Evolutionary conservation across 768 basidiomycete species (phyloP), one percentile per base, ranked within the genome.

Genomic region (Tricholoma matsutake): DNA sequence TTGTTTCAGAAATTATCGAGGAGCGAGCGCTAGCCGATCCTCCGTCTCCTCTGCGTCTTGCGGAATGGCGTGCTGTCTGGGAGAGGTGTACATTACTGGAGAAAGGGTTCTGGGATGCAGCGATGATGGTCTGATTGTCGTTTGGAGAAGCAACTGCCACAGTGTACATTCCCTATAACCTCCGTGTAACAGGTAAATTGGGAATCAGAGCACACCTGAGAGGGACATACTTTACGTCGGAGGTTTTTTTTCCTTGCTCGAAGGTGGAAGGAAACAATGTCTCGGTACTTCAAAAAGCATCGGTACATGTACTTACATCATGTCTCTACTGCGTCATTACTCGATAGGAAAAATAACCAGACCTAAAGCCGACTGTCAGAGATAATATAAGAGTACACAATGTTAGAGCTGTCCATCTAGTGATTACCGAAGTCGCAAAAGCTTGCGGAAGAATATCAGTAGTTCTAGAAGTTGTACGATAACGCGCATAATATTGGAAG

Each of bases 41-140:
- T 2, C 89, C 92, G 0, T 89, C 88, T 0, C 69, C 76, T 0
- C 66, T 61, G 14, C 79, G 86, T 34, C 78, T 92, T 29, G 77
- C 76, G 3, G 88, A 91, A 67, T 91, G 94, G 83, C 73, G 77
- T 54, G 68, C 73, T 16, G 83, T 94, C 2, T 96, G 93, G 91
- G 80, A 84, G 68, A 83, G 82, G 57, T 92, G 91, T 68, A 86
- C 91, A 0, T 72, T 75, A 51, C 76, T 97, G 51, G 95, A 98
- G 75, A 89, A 85, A 65, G 84, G 81, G 0, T 96, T 96, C 70
- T 98, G 95, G 95, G 91, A 96, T 68, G 76, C 78, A 68, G 82
- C 79, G 13, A 78, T 83, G 78, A 68, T 61, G 8, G 64, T 62
- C 34, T 53, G 51, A 52, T 16, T 16, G 5, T 16, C 13, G 49